Conservation (phyloP, 139 green algal species). For the Zygnema cylindricum region DNA sequence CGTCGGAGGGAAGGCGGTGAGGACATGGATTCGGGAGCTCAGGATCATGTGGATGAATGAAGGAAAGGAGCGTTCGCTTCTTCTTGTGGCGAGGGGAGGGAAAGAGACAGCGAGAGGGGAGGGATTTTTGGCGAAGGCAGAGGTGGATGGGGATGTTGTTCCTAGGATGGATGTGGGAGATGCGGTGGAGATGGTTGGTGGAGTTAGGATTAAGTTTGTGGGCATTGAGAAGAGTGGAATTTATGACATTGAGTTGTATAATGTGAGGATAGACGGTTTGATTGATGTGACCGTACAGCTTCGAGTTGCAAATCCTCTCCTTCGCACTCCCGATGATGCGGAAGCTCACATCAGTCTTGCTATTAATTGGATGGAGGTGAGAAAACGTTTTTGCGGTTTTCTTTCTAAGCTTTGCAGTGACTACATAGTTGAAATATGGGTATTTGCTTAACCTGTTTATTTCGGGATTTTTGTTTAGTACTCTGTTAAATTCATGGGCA, state of each 20-base stretch:
- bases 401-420: too few species aligned
- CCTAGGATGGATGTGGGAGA: constrained; percentile 1
- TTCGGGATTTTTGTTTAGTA: too few species aligned
- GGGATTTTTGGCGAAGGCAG: constrained; percentile 20
- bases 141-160: constrained; percentile 8
- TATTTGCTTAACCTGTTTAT: too few species aligned
- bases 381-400: too few species aligned
- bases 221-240: constrained; percentile 6
- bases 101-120: background rate
- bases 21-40: constrained; percentile 37
- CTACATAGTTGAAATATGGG: too few species aligned
- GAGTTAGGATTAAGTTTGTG: background rate
- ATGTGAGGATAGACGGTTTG: constrained; percentile 28
- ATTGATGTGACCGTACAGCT: constrained; percentile 36
- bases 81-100: constrained; percentile 18
- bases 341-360: constrained; percentile 47
- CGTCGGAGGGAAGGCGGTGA: background rate
- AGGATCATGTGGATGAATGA: constrained; percentile 2
- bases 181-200: background rate
- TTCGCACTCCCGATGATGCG: constrained; percentile 44
- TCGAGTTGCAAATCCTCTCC: background rate
- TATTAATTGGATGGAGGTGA: background rate
- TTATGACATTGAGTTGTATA: constrained; percentile 30
- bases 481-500: too few species aligned
- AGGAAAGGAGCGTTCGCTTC: constrained; percentile 15